phyloP scores from a whole-genome alignment of 768 basidiomycete genomes.

The Leccinum imitatum region DNA sequence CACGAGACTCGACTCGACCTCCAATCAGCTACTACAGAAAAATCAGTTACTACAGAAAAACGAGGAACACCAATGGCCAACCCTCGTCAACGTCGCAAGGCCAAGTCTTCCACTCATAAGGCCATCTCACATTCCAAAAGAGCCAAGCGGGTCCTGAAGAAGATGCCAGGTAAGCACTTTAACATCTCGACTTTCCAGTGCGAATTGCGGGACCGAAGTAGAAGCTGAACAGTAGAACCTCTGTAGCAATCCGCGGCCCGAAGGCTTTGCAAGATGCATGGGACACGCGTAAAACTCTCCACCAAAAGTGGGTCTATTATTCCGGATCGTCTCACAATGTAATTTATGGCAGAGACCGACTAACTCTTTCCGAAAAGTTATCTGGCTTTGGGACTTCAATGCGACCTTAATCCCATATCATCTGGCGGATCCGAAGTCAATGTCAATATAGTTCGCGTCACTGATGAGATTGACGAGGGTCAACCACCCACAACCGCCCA shows the following conservation, averaged over 20 bases:
- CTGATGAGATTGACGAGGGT: not conserved
- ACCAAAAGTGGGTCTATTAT: constrained; percentile 76
- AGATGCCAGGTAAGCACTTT: constrained; percentile 63
- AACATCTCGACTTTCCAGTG: not conserved
- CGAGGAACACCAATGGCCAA: constrained; percentile 69
- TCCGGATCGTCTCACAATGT: not conserved
- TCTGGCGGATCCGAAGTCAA: constrained; percentile 66
- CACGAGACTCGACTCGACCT: not conserved
- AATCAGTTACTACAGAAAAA: not conserved
- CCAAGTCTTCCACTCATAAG: constrained; percentile 72
- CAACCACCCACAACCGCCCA: not conserved
- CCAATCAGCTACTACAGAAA: not conserved
- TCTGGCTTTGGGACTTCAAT: constrained; percentile 69
- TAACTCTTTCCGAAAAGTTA: constrained; percentile 50
- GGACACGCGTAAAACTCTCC: constrained; percentile 84
- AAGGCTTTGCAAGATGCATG: constrained; percentile 80
- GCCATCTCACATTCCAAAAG: constrained; percentile 71
- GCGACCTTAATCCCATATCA: constrained; percentile 63
- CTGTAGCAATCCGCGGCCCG: constrained; percentile 75
- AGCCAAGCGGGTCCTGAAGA: constrained; percentile 74
- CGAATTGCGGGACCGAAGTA: not conserved
- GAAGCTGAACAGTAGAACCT: constrained; percentile 8
- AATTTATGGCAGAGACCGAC: not conserved
- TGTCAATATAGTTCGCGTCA: constrained; percentile 18
- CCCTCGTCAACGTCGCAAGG: constrained; percentile 88